Percentiles rank a stretch among this genome's conserved stretches.
phyloP scores from a whole-genome alignment of 2,329 filamentous ascomycete genomes.

The Venturia carpophila region DNA sequence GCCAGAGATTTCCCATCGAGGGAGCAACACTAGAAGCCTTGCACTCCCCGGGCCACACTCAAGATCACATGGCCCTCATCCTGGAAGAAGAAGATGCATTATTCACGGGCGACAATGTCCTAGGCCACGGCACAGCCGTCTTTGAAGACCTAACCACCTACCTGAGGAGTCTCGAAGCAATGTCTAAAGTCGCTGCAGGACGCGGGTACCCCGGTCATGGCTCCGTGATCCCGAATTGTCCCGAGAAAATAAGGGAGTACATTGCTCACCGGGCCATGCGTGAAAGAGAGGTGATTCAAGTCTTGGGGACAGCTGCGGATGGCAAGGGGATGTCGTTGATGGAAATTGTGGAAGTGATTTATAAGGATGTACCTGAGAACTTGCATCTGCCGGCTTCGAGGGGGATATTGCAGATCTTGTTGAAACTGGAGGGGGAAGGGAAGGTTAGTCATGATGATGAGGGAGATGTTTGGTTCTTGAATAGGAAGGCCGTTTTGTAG shows the following conservation, averaged over 20 bases:
- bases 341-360: conserved; percentile 84
- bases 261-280: conserved; percentile 71
- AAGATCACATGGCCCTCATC: conserved; percentile 73
- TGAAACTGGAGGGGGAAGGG: conserved; percentile 69
- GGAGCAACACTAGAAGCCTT: conserved; percentile 61
- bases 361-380: conserved; percentile 66
- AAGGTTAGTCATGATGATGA: conserved; percentile 43
- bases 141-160: conserved; percentile 35
- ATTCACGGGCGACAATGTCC: conserved; percentile 39
- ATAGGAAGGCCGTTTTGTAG: conserved; percentile 26
- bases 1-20: conserved; percentile 48
- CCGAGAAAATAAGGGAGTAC: conserved; percentile 68
- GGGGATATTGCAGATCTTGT: conserved; percentile 69
- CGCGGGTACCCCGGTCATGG: conserved; percentile 86
- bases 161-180: conserved; percentile 55
- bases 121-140: conserved; percentile 34
- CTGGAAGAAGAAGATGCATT: conserved; percentile 44
- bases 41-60: conserved; percentile 67
- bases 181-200: conserved; percentile 58
- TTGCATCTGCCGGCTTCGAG: conserved; percentile 68
- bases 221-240: conserved; percentile 64
- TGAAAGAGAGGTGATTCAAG: conserved; percentile 46
- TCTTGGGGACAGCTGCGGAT: conserved; percentile 22
- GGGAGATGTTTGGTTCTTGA: conserved; percentile 30
- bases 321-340: conserved; percentile 54